Conservation (phyloP, 2,329 filamentous ascomycete species). For the Aspergillus tubingensis region DNA sequence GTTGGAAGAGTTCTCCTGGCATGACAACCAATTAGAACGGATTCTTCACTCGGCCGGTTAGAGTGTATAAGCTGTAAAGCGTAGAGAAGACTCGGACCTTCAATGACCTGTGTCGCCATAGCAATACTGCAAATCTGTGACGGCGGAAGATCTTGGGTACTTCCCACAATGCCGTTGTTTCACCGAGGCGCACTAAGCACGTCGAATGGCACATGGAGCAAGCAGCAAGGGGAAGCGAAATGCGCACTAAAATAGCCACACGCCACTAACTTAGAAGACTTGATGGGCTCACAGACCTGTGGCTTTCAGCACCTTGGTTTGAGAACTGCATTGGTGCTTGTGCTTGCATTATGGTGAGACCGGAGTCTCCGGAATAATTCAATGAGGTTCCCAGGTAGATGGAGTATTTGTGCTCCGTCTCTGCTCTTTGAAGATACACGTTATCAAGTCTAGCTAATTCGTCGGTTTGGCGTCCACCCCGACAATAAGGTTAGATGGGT, state of each 20-base stretch:
- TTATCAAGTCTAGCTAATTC: not conserved
- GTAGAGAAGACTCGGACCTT: not conserved
- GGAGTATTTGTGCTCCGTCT: no score
- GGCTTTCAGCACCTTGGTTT: not conserved
- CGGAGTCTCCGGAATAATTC: not conserved
- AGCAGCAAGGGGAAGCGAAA: not conserved
- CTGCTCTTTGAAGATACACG: no score
- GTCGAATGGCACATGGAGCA: constrained; percentile 1
- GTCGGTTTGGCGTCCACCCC: not conserved
- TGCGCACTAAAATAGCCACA: constrained; percentile 8
- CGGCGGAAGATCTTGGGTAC: not conserved
- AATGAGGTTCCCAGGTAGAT: no score
- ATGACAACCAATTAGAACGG: not conserved
- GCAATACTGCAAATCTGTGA: not conserved
- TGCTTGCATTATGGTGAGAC: not conserved
- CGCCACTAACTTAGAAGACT: not conserved
- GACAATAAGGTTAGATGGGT: not conserved
- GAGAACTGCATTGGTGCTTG: not conserved
- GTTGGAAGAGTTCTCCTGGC: not conserved
- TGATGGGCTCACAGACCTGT: not conserved
- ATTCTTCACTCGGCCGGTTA: not conserved
- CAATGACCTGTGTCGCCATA: not conserved
- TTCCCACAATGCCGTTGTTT: not conserved
- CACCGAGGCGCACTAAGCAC: not conserved
- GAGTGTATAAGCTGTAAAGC: not conserved